phyloP scores from a whole-genome alignment of 2,329 filamentous ascomycete species.

The Diaporthe vexans region DNA sequence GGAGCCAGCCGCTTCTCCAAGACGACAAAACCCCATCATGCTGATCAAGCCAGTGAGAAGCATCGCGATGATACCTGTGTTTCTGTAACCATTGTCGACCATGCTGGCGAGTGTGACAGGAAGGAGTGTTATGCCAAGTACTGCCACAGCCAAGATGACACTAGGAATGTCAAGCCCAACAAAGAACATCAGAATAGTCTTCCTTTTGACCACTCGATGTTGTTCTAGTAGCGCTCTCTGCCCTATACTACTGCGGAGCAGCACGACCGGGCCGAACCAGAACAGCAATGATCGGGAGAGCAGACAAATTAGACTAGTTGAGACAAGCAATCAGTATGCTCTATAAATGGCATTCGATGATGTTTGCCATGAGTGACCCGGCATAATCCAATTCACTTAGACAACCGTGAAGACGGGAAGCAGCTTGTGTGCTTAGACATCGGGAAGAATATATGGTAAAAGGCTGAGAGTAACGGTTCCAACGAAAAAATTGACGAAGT shows the following conservation, averaged over 20 bases:
- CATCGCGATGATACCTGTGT: not conserved
- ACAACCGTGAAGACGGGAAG: not conserved
- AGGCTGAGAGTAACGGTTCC: not conserved
- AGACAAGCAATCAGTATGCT: not conserved
- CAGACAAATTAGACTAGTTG: too few species aligned
- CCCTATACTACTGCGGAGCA: too few species aligned
- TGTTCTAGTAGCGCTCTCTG: too few species aligned
- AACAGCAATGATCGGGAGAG: not conserved
- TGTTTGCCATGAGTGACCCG: not conserved
- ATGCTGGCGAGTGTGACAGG: not conserved
- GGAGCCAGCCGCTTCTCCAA: slow-evolving; percentile 3
- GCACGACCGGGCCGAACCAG: not conserved
- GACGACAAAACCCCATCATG: not conserved
- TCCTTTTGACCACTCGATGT: not conserved
- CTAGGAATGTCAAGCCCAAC: not conserved
- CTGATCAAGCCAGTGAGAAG: not conserved
- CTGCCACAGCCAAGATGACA: not conserved
- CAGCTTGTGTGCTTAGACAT: not conserved
- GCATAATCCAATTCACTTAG: not conserved
- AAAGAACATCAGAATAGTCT: not conserved
- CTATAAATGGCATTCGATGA: not conserved
- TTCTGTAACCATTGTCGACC: not conserved
- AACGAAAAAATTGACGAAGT: not conserved
- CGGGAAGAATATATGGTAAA: not conserved
- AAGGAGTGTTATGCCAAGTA: not conserved